phyloP scores from a whole-genome alignment of 1,284 basidiomycete genomes.

The Rhodotorula sp. region DNA sequence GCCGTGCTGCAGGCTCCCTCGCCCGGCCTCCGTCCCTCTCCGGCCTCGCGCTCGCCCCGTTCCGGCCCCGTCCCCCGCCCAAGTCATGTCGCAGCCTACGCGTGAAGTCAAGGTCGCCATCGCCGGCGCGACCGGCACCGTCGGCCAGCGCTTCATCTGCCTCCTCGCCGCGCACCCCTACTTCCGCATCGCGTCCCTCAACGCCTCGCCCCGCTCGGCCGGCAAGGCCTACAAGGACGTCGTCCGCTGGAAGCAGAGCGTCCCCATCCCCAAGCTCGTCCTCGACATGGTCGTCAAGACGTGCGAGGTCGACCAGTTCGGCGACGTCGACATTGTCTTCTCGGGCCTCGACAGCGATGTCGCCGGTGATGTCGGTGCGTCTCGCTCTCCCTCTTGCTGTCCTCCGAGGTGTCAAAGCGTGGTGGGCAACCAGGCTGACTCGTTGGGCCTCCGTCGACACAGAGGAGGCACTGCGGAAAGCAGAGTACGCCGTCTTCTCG shows the following conservation, averaged over 20 bases:
- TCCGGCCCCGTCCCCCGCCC: background rate
- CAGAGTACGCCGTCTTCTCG: conserved; percentile 91
- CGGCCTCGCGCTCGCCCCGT: background rate
- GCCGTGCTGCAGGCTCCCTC: background rate
- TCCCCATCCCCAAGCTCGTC: conserved; percentile 70
- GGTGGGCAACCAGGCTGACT: background rate
- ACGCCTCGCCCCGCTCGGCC: conserved; percentile 85
- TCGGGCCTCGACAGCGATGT: conserved; percentile 93
- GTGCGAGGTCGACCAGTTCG: conserved; percentile 76
- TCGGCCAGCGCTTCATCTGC: conserved; percentile 91
- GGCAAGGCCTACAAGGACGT: conserved; percentile 79
- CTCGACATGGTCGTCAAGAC: conserved; percentile 72
- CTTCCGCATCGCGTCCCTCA: conserved; percentile 83
- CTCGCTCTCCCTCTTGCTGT: background rate
- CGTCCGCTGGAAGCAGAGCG: conserved; percentile 87
- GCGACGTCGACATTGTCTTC: conserved; percentile 84
- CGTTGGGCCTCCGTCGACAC: background rate
- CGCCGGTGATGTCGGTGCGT: conserved; percentile 89
- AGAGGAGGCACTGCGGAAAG: conserved; percentile 85
- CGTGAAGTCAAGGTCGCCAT: conserved; percentile 76
- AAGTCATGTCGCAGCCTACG: conserved; percentile 9
- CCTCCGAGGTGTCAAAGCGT: background rate
- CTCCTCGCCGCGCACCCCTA: conserved; percentile 87
- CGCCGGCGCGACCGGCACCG: conserved; percentile 90
- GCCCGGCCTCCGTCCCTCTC: background rate